Base-by-base conservation (phyloP, 805 yeast species). In the Zygotorulaspora sp. region DNA sequence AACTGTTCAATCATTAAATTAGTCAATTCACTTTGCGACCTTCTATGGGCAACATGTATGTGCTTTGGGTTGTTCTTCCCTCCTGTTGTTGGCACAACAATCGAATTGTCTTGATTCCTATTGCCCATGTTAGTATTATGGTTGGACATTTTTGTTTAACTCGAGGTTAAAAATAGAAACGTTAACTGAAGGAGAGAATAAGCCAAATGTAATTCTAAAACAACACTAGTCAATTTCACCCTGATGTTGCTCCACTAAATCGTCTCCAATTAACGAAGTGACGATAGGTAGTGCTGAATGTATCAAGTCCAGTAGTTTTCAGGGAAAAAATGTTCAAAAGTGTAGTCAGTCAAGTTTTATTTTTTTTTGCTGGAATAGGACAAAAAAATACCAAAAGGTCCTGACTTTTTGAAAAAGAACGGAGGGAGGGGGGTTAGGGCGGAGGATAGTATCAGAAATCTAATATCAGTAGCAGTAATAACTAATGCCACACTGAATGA, bases 1-100 rank as follows among this genome's bases (percentile, higher is more conserved):
- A 83, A 77, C 57, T 84, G 94, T 63, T 90, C 97, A 53, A 86
- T 71, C 96, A 90, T 90, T 48, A 90, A 69, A 38, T 83, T 83
- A 2, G 97, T 90, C 59, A 92, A 71, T 61, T 92, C 98, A 50
- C 89, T 78, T n/a, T 97, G 97, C 2, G 97, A 83, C 44, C 96
- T 75, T 55, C 97, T 77, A 56, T 92, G 97, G n/a, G 97, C 97
- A 48, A 90, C 88, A 65, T 88, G 94, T 43, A 92, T 71, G 44
- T 77, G 77, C 49, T 74, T 74, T 26, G 83, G 81, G 39, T 62
- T 61, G 43, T 67, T 68, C 27, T 60, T 66, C 3, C 68, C 66
- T 21, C 57, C 53, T 10, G 68, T 57, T 14, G 64, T 52, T 31
- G 54, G 46, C 26, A 51, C 60, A 35, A 42, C 50, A 35, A 38